phyloP scores from a whole-genome alignment of 2,329 filamentous ascomycete species.

The Aureobasidium sp. region DNA sequence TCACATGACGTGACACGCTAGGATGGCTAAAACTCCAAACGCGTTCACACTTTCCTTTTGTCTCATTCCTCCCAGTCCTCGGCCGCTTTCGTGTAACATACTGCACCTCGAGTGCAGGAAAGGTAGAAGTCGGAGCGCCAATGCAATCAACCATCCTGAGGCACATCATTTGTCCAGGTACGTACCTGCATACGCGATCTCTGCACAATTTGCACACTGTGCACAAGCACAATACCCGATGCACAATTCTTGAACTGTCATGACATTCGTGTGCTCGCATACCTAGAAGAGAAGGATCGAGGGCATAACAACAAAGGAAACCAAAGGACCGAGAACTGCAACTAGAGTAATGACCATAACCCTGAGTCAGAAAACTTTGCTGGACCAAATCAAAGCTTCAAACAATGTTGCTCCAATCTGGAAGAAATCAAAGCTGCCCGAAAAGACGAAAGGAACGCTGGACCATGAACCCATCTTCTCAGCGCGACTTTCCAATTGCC shows the following conservation, averaged over 20 bases:
- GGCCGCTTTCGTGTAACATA: not conserved
- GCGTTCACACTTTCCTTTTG: not conserved
- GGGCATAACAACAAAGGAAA: not conserved
- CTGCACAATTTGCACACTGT: slow-evolving; percentile 4
- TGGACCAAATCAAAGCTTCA: not conserved
- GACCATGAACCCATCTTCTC: not conserved
- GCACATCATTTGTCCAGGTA: not conserved
- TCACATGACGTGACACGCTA: slow-evolving; percentile 13
- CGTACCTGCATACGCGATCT: not conserved
- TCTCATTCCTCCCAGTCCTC: not conserved
- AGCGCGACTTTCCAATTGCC: slow-evolving; percentile 22
- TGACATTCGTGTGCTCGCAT: not conserved
- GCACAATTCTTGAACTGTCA: not conserved
- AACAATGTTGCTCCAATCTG: not conserved
- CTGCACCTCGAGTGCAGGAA: not conserved
- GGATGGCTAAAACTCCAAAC: slow-evolving; percentile 5
- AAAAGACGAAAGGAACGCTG: not conserved
- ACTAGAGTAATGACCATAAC: not conserved
- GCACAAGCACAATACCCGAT: not conserved
- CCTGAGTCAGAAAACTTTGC: not conserved
- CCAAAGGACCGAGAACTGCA: not conserved
- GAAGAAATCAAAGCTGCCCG: not conserved
- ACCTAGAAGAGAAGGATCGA: not conserved
- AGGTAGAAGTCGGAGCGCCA: not conserved
- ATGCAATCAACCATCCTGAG: not conserved